Evolutionary conservation across 23 red algal species (phyloP), one percentile per base, ranked within the genome.

Genomic region (Porphyridium purpureum): DNA sequence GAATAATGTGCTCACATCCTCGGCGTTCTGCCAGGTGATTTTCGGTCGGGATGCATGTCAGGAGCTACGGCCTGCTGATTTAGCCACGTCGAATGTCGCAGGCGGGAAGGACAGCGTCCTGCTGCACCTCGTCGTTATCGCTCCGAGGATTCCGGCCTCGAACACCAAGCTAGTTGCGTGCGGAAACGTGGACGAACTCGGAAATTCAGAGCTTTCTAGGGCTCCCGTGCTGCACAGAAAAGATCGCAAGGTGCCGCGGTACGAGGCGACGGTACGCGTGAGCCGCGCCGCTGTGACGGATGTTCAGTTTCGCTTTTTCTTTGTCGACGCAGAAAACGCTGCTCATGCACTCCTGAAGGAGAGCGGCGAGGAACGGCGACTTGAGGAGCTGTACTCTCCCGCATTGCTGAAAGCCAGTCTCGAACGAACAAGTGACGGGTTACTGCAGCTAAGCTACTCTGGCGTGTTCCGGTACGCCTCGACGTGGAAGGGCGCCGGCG

Each of bases 261-360:
- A n/a, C n/a, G n/a, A n/a, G n/a, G n/a, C n/a, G n/a, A n/a, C n/a
- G n/a, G n/a, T n/a, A n/a, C n/a, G n/a, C n/a, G n/a, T n/a, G n/a
- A n/a, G n/a, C n/a, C n/a, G n/a, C n/a, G n/a, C n/a, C n/a, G n/a
- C 11, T 44, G 38, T 11, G 38, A 11, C 17, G 11, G 11, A 11
- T 11, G 11, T 77, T 59, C 44, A 57, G 24, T 57, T 24, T 24
- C 21, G 27, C 17, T 57, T 24, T 24, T 15, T 20, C 19, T 4
- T 57, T 4, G 4, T 57, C 15, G 53, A 57, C 24, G 32, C 21
- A 24, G 19, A 24, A 3, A 24, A 35, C 53, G 53, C n/a, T n/a
- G n/a, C n/a, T n/a, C n/a, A n/a, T n/a, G n/a, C n/a, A n/a, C n/a
- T n/a, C n/a, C n/a, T n/a, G n/a, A n/a, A n/a, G n/a, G n/a, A n/a